Base-by-base conservation (phyloP, 192 early-diverging fungal species). In the Glomus cerebriforme region DNA sequence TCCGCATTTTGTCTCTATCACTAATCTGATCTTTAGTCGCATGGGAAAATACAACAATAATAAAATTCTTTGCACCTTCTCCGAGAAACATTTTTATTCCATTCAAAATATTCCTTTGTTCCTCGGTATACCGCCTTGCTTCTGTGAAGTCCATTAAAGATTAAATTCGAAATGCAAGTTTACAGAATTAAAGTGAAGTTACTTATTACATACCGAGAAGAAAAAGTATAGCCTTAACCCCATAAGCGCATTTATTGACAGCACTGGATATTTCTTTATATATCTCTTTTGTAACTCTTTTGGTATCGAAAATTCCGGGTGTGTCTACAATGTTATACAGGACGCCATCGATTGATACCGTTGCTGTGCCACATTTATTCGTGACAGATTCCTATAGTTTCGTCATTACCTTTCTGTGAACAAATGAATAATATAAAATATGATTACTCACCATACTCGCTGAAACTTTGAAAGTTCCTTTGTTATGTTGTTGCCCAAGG, bases 151-250 rank as follows among this genome's bases (percentile, higher is more conserved):
- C 24, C 62, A 27, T 43, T 39, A 76, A 19, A n/a, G n/a, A 43
- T n/a, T 35, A n/a, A n/a, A 13, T 0, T 67, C 1, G 12, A 37
- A 37, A 29, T n/a, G 6, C 22, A 29, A 37, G 10, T 22, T 32
- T 4, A 1, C 7, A 8, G 7, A 31, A 64, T 8, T n/a, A 24
- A 68, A 24, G 9, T 4, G 7, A 19, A 43, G 2, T 4, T 37
- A 0, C 37, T 7, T 6, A 37, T 63, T 62, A 75, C 39, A 13
- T 64, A 75, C 74, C 74, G 7, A 75, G 27, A 43, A 75, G 59
- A 75, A 75, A 43, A 60, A 75, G 60, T 22, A 75, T 63, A 34
- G 74, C 74, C 63, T 75, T 75, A 35, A 75, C 26, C 37, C 60
- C 59, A 43, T 64, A 24, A 45, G 39, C 60, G 35, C 59, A 75